These are phyloP conservation scores for Shiraia bambusicola DNA, from an alignment of 2,329 filamentous ascomycete species.

Conservation along the genomic window DNA sequence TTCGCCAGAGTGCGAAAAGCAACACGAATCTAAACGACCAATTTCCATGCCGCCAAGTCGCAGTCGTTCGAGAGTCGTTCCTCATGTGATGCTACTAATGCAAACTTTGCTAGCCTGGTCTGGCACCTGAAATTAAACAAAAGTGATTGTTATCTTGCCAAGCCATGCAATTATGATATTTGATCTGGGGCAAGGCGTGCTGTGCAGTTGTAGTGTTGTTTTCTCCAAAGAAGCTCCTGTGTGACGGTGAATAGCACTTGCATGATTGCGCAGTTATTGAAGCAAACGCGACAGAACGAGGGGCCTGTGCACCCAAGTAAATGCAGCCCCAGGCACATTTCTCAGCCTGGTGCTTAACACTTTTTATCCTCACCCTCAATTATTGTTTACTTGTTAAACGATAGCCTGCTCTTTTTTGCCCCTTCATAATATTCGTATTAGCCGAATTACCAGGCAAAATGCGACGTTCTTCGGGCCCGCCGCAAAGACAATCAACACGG, in stretches of 20 bases:
- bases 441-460: too few relatives aligned
- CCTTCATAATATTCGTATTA: too few relatives aligned
- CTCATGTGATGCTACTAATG: background rate
- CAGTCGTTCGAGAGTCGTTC: background rate
- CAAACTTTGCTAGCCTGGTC: too few relatives aligned
- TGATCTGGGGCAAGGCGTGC: background rate
- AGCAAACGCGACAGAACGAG: slow-evolving; percentile 4
- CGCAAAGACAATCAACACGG: slow-evolving; percentile 2
- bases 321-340: slow-evolving; percentile 26
- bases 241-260: background rate
- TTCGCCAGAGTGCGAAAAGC: slow-evolving; percentile 39
- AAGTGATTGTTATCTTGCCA: background rate
- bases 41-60: slow-evolving; percentile 1
- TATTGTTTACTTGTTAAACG: background rate
- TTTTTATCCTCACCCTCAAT: background rate
- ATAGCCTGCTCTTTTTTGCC: too few relatives aligned
- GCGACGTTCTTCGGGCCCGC: slow-evolving; percentile 8
- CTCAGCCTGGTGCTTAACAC: slow-evolving; percentile 13
- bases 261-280: slow-evolving; percentile 23
- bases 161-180: background rate
- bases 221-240: too few relatives aligned
- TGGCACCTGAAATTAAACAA: too few relatives aligned
- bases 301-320: slow-evolving; percentile 12
- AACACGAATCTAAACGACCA: slow-evolving; percentile 35
- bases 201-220: background rate